Evolutionary conservation across 78 protist species (phyloP).

Genomic region (Dictyostelium capitatum): DNA sequence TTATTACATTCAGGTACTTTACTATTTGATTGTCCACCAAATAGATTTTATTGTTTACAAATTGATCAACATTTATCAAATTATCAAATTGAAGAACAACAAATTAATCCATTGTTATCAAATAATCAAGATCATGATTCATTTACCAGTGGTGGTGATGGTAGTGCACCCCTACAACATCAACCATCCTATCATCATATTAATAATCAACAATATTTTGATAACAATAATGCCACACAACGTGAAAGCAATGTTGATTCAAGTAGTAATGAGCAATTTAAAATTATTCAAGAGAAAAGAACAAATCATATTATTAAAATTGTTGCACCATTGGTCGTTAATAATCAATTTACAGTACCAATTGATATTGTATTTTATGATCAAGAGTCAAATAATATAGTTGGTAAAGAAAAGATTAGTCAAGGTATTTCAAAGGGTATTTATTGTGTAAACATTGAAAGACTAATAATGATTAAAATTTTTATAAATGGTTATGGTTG

Average conservation of each 20-base stretch:
- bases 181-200: slow-evolving; percentile 13
- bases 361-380: neutral
- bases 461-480: slow-evolving; percentile 25
- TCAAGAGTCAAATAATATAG: slow-evolving; percentile 2
- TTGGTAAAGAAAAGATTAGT: neutral
- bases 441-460: slow-evolving; percentile 25
- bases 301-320: slow-evolving; percentile 55
- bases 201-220: neutral
- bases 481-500: slow-evolving; percentile 4
- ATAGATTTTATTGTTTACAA: slow-evolving; percentile 18
- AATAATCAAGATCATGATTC: neutral
- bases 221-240: neutral
- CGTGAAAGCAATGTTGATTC: neutral
- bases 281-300: neutral
- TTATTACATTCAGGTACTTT: neutral
- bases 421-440: neutral
- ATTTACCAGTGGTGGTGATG: neutral
- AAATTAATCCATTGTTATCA: neutral
- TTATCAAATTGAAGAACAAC: slow-evolving; percentile 32
- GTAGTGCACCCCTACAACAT: too few species aligned
- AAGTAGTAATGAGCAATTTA: neutral
- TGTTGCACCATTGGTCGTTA: slow-evolving; percentile 47
- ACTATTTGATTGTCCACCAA: slow-evolving; percentile 48
- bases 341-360: neutral
- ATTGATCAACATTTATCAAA: slow-evolving; percentile 32